These are phyloP conservation scores for Sporobolomyces pararoseus DNA, from an alignment of 768 basidiomycete genomes.

Conservation along the genomic window DNA sequence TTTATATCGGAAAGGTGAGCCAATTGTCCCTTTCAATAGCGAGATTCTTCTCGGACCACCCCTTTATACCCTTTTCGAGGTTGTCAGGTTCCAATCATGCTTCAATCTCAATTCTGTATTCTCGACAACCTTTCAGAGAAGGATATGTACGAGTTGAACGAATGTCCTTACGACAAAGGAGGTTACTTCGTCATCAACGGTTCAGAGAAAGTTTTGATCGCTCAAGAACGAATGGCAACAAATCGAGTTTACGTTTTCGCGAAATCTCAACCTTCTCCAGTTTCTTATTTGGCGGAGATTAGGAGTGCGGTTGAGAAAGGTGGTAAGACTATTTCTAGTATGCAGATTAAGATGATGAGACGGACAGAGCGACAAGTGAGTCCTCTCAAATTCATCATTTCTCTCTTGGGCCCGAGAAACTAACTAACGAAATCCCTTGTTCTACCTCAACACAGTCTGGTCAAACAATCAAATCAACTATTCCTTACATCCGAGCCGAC, in stretches of 20 bases:
- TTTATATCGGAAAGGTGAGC: constrained; percentile 86
- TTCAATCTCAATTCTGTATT: constrained; percentile 91
- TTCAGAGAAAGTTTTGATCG: constrained; percentile 99
- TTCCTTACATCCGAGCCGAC: constrained; percentile 97
- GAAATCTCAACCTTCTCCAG: constrained; percentile 92
- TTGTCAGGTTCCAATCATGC: constrained; percentile 89
- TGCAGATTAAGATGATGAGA: constrained; percentile 90
- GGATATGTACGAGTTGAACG: constrained; percentile 84
- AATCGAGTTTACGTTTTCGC: constrained; percentile 99
- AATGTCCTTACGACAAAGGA: constrained; percentile 95
- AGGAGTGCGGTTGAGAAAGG: constrained; percentile 96
- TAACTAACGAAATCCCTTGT: not conserved
- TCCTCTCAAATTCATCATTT: not conserved
- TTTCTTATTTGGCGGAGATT: constrained; percentile 93
- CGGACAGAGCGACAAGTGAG: constrained; percentile 55
- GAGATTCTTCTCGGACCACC: too few relatives aligned
- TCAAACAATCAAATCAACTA: constrained; percentile 91
- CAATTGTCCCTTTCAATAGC: too few relatives aligned
- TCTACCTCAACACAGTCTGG: constrained; percentile 31
- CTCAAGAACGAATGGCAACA: constrained; percentile 98
- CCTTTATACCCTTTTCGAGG: constrained; percentile 14
- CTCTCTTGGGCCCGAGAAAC: not conserved
- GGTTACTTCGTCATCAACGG: constrained; percentile 99
- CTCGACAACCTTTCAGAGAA: constrained; percentile 71
- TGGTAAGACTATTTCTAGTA: constrained; percentile 94